A percentile compares a stretch with the other conserved stretches of the same genome.
phyloP scores from a whole-genome alignment of 1,284 basidiomycete species.

The Schizophyllum amplum region DNA sequence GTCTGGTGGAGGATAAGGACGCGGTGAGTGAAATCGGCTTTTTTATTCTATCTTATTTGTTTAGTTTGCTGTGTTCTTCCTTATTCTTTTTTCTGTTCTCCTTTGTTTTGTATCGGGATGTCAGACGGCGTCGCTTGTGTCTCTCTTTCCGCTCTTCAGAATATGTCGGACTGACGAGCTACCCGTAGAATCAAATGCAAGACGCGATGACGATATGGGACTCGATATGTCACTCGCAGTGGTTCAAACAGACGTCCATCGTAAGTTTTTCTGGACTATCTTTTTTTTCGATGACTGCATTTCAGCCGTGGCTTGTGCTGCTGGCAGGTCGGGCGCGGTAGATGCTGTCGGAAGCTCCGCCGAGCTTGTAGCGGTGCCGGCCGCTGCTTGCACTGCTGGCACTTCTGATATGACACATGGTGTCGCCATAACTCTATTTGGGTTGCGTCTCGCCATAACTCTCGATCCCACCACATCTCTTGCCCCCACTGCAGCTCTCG shows the following conservation, averaged over 20 bases:
- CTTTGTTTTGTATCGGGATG: not conserved
- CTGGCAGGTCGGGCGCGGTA: too few species aligned
- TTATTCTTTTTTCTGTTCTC: too few species aligned
- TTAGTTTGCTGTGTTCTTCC: not conserved
- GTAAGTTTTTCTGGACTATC: constrained; percentile 33
- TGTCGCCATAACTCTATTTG: too few species aligned
- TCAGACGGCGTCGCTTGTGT: not conserved
- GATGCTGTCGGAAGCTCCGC: too few species aligned
- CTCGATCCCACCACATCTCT: constrained; percentile 3
- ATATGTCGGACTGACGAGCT: not conserved
- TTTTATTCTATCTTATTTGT: constrained; percentile 1
- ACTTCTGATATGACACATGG: too few species aligned
- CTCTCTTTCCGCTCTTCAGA: constrained; percentile 1
- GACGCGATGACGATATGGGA: constrained; percentile 95
- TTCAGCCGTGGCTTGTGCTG: too few species aligned
- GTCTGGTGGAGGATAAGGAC: constrained; percentile 88
- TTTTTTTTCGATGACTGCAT: constrained; percentile 6
- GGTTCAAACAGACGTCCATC: constrained; percentile 90
- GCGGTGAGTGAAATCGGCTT: constrained; percentile 69
- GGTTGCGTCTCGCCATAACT: too few species aligned
- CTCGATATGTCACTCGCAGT: constrained; percentile 87
- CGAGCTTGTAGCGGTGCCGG: too few species aligned
- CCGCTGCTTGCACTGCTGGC: too few species aligned
- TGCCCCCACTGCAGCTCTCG: not conserved
- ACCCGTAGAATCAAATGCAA: constrained; percentile 88